A percentile compares a stretch with the other conserved stretches of the same genome.
phyloP scores from a whole-genome alignment of 164 flowering plant species.

The Vitis cinerea region DNA sequence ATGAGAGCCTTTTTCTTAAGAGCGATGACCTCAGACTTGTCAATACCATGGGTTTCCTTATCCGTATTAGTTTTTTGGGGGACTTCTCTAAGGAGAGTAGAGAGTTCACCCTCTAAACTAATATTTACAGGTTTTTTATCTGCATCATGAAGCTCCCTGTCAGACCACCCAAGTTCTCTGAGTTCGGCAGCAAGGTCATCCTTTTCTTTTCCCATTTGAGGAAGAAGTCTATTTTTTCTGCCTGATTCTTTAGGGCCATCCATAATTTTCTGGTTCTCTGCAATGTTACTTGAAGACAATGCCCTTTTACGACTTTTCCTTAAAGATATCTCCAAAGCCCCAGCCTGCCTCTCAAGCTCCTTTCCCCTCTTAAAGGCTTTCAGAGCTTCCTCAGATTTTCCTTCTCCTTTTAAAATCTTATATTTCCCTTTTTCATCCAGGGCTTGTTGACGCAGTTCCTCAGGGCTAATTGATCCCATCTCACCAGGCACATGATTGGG shows the following conservation, averaged over 20 bases:
- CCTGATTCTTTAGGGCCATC: slow-evolving; percentile 33
- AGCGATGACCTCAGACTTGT: slow-evolving; percentile 64
- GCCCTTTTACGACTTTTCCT: slow-evolving; percentile 63
- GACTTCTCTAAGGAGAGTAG: slow-evolving; percentile 57
- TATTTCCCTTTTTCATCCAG: slow-evolving; percentile 78
- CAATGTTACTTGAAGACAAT: slow-evolving; percentile 31
- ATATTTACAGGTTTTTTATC: slow-evolving; percentile 48
- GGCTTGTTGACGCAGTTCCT: slow-evolving; percentile 80
- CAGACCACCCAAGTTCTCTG: slow-evolving; percentile 91
- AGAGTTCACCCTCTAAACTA: slow-evolving; percentile 83
- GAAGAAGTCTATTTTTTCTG: slow-evolving; percentile 25
- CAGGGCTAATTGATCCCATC: slow-evolving; percentile 52
- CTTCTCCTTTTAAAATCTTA: slow-evolving; percentile 74
- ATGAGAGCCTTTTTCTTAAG: slow-evolving; percentile 72
- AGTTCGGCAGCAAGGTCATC: slow-evolving; percentile 78
- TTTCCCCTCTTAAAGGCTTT: slow-evolving; percentile 88
- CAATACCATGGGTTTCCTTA: slow-evolving; percentile 30
- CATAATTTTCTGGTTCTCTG: slow-evolving; percentile 27
- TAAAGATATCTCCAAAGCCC: slow-evolving; percentile 59
- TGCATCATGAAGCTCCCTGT: slow-evolving; percentile 57
- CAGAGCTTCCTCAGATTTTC: slow-evolving; percentile 83
- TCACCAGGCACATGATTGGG: slow-evolving; percentile 23
- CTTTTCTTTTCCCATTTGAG: slow-evolving; percentile 38
- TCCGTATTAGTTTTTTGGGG: slow-evolving; percentile 32
- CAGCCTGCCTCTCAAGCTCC: slow-evolving; percentile 96